Evolutionary conservation across 2,329 filamentous ascomycete genomes (phyloP), one percentile per base, ranked within the genome.

Genomic region (Coleophoma crateriformis): DNA sequence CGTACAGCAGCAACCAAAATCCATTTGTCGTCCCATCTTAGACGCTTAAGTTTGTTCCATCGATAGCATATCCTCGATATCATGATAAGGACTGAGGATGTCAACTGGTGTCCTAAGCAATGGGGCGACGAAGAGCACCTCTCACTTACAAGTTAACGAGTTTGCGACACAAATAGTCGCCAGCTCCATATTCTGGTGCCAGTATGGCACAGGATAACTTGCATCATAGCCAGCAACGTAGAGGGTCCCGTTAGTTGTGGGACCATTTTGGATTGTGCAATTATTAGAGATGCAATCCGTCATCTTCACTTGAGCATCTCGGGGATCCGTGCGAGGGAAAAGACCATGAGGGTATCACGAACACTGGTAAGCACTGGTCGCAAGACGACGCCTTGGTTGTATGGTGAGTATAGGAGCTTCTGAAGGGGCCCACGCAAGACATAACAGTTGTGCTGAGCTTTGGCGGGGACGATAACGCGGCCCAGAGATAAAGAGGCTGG

Each of bases 1-100:
- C 58, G 33, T 61, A 64, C 62, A 42, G 52, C 58, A 48, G 62
- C 62, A 43, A 54, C 51, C 19, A 55, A 45, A 53, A 64, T 62
- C 60, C 61, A 63, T 34, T 50, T 54, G 48, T 64, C 62, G 44
- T 64, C 62, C 14, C 50, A 49, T 45, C 58, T 58, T 46, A 62
- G 57, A 22, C 55, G 56, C 37, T 54, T 59, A 34, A 62, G 49
- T 39, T 52, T 56, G 27, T 35, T 46, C 49, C 58, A 58, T 49
- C 62, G 56, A 47, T 63, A 61, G 40, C 55, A 55, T 48, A 59
- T 34, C 50, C 62, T 53, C 14, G 58, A 47, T 19, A 56, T 43
- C 35, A 63, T 63, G 5, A 61, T 37, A 37, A 61, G 46, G 8
- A 62, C 61, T 64, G 48, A 14, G 6, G n/a, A n/a, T 45, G 12